Conservation (phyloP, 1,284 basidiomycete genomes). For the Fomitopsis schrenkii region DNA sequence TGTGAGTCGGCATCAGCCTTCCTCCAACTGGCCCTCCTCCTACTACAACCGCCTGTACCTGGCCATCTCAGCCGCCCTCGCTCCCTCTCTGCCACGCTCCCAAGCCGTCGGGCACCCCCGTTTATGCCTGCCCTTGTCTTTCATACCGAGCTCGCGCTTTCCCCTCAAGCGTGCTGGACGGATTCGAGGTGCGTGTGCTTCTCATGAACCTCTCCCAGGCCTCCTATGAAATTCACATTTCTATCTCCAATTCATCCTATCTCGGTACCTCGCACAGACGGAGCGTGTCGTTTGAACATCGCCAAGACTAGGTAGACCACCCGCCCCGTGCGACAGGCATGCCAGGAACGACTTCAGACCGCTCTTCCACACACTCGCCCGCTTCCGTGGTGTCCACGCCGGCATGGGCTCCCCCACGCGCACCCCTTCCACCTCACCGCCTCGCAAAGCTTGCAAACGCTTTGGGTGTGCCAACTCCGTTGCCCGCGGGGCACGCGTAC, state of each 20-base stretch:
- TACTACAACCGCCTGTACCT: not conserved
- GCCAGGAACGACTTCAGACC: constrained; percentile 19
- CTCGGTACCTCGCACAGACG: not conserved
- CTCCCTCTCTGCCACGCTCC: not conserved
- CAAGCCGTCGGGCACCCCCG: not conserved
- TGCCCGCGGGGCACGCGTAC: constrained; percentile 46
- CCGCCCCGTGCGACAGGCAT: constrained; percentile 22
- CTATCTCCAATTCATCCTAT: not conserved
- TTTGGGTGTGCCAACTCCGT: constrained; percentile 69
- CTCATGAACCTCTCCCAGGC: not conserved
- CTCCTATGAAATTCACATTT: not conserved
- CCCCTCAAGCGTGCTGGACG: not conserved
- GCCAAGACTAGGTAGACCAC: not conserved
- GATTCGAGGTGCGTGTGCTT: not conserved
- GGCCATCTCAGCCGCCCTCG: not conserved
- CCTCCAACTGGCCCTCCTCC: not conserved
- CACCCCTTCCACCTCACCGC: constrained; percentile 67
- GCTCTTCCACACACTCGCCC: constrained; percentile 20
- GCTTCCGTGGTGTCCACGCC: constrained; percentile 20
- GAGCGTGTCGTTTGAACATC: not conserved
- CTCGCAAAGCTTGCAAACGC: constrained; percentile 80
- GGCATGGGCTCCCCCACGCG: constrained; percentile 58
- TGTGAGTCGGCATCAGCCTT: not conserved
- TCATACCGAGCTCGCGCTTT: not conserved
- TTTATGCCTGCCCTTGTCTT: not conserved